Percentiles rank a stretch among this genome's conserved stretches.
These are phyloP conservation scores for Ophiobolus disseminans DNA, from an alignment of 2,329 filamentous ascomycete species.

Conservation along the genomic window DNA sequence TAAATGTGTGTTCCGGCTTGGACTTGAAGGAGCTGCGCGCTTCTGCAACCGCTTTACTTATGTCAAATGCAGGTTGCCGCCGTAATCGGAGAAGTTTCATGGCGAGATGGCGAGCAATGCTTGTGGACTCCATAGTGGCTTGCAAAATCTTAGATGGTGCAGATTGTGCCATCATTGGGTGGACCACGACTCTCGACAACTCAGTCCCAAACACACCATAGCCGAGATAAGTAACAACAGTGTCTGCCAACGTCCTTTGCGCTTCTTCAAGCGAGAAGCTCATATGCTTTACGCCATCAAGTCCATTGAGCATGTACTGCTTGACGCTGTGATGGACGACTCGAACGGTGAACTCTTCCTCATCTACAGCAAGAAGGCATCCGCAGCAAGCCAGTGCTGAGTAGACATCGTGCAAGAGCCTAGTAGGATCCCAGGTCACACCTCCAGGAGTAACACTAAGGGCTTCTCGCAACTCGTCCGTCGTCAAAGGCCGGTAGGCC, in stretches of 20 bases:
- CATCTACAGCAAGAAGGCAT: constrained; percentile 25
- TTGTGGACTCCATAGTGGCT: constrained; percentile 10
- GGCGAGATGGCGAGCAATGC: constrained; percentile 8
- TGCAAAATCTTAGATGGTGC: constrained; percentile 15
- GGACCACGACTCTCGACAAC: constrained; percentile 7
- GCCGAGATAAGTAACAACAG: constrained; percentile 27
- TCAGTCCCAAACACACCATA: constrained; percentile 26
- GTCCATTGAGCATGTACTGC: constrained; percentile 19
- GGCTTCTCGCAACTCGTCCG: constrained; percentile 50
- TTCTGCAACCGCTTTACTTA: constrained; percentile 12
- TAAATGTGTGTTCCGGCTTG: no score
- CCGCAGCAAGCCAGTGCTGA: constrained; percentile 23
- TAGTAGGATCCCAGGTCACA: constrained; percentile 13
- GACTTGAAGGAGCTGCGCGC: no score
- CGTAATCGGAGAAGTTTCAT: constrained; percentile 12
- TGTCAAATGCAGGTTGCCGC: constrained; percentile 9
- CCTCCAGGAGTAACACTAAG: constrained; percentile 47
- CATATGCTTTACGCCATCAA: neutral
- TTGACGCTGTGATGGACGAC: constrained; percentile 26
- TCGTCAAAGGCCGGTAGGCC: constrained; percentile 39
- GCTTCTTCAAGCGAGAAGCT: constrained; percentile 3
- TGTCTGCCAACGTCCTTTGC: constrained; percentile 20
- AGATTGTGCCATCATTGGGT: constrained; percentile 6
- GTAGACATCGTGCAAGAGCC: constrained; percentile 18
- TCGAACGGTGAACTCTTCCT: constrained; percentile 29